Evolutionary conservation across 352 stramenopile species (phyloP).

Genomic region (Peronospora destructor): DNA sequence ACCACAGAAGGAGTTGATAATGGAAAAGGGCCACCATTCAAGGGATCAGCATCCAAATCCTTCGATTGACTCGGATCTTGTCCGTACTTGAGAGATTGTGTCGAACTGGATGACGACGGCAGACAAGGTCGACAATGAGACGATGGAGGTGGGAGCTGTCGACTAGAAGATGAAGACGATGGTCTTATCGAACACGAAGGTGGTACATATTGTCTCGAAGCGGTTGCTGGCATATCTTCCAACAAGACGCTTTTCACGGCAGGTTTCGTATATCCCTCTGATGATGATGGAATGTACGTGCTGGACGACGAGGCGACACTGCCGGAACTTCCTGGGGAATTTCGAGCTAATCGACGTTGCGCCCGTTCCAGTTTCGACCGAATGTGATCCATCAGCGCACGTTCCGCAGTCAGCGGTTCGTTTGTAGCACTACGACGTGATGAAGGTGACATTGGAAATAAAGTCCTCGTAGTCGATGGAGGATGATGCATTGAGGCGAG

Average conservation of each 20-base stretch:
- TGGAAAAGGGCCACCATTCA: constrained; percentile 32
- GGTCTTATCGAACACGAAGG: not conserved
- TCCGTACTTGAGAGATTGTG: constrained; percentile 13
- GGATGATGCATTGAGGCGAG: constrained; percentile 1
- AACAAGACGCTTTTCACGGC: constrained; percentile 35
- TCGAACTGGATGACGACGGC: constrained; percentile 16
- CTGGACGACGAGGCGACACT: constrained; percentile 13
- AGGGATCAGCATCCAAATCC: constrained; percentile 24
- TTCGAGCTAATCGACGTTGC: constrained; percentile 43
- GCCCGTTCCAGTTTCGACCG: constrained; percentile 58
- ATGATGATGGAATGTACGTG: constrained; percentile 39
- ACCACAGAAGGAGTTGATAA: constrained; percentile 44
- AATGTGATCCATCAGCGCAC: constrained; percentile 68
- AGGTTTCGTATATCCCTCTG: constrained; percentile 14
- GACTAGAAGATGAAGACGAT: not conserved
- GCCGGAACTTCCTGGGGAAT: constrained; percentile 16
- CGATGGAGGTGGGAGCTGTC: not conserved
- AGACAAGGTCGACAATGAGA: constrained; percentile 6
- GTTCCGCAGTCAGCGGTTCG: constrained; percentile 42
- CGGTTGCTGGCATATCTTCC: constrained; percentile 36
- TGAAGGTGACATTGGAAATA: constrained; percentile 2
- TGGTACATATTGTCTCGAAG: constrained; percentile 15
- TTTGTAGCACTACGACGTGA: constrained; percentile 6
- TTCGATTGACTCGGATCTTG: constrained; percentile 45
- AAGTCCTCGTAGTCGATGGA: not conserved